Evolutionary conservation across 129 eudicot genomes (phyloP).

Genomic region (Saussurea involucrata): DNA sequence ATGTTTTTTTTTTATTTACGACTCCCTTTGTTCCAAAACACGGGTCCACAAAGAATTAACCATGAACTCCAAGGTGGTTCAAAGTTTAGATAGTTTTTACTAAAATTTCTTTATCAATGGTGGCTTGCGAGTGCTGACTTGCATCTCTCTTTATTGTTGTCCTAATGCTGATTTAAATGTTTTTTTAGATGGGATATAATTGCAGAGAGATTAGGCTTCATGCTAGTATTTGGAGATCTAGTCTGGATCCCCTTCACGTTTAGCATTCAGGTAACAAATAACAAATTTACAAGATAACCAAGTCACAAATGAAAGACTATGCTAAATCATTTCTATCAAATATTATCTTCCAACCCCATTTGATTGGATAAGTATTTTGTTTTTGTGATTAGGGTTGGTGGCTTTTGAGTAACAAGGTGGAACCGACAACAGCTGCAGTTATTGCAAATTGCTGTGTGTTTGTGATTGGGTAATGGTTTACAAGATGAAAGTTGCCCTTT

Average conservation of each 20-base stretch:
- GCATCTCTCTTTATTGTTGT: not conserved
- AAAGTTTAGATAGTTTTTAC: no score
- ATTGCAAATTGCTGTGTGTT: slow-evolving; percentile 76
- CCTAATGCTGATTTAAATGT: not conserved
- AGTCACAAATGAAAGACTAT: not conserved
- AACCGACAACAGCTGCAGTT: slow-evolving; percentile 67
- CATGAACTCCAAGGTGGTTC: no score
- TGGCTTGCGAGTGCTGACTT: no score
- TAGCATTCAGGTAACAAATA: slow-evolving; percentile 82
- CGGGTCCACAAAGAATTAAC: no score
- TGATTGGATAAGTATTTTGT: not conserved
- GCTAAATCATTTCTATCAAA: not conserved
- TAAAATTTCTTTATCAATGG: no score
- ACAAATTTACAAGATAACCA: slow-evolving; percentile 1
- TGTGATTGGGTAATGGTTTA: slow-evolving; percentile 60
- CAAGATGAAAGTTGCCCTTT: not conserved
- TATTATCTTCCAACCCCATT: not conserved
- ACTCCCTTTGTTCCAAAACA: no score
- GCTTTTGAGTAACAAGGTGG: slow-evolving; percentile 81
- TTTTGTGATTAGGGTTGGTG: slow-evolving; percentile 80
- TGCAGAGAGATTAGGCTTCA: slow-evolving; percentile 97
- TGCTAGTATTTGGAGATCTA: slow-evolving; percentile 96
- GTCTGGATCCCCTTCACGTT: slow-evolving; percentile 99
- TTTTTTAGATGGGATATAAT: slow-evolving; percentile 92
- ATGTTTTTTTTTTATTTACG: no score